Evolutionary conservation across 1,139 yeast genomes (phyloP), one percentile per base, ranked within the genome.

Genomic region (Pichia sp.): DNA sequence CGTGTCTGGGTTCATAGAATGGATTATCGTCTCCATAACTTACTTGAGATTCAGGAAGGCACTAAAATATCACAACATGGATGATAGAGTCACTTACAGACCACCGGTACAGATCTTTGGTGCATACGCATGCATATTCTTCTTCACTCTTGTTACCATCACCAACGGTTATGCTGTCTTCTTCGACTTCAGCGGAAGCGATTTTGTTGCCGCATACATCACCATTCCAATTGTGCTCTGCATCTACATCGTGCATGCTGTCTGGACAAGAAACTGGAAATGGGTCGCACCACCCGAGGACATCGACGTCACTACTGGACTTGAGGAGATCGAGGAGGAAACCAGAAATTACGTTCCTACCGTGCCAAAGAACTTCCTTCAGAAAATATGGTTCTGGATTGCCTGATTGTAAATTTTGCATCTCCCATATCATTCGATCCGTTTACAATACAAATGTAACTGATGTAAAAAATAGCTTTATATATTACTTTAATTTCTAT

Each of bases 141-240:
- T 80, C 60, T 71, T 79, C 54, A 55, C 70, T 2, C 40, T 82
- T 18, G 65, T 82, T 51, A 70, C 78, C 16, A 52, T 81, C 34
- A 79, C 84, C 19, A 81, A 82, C 56, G 87, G 87, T 41, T 79
- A 71, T 66, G 62, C 64, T 3, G 72, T 71, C 21, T 79, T 79
- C 70, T 78, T 71, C 56, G 68, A 66, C 50, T 61, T 76, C 58
- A 72, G 67, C 48, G 79, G 76, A n/a, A 61, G 74, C 26, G 65
- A 64, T 63, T 82, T 83, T 59, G 67, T 82, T 53, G 85, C 86
- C 22, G 81, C 86, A 12, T 83, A 83, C 66, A 71, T 82, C 58
- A 80, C 86, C 1, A 63, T 82, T 50, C 86, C 86, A 26, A 71
- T 81, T 41, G 75, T 82, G 47, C 26, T 77, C 1, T 67, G 67